Evolutionary conservation across 305 asterid species (phyloP).

Genomic region (Lippia alba): DNA sequence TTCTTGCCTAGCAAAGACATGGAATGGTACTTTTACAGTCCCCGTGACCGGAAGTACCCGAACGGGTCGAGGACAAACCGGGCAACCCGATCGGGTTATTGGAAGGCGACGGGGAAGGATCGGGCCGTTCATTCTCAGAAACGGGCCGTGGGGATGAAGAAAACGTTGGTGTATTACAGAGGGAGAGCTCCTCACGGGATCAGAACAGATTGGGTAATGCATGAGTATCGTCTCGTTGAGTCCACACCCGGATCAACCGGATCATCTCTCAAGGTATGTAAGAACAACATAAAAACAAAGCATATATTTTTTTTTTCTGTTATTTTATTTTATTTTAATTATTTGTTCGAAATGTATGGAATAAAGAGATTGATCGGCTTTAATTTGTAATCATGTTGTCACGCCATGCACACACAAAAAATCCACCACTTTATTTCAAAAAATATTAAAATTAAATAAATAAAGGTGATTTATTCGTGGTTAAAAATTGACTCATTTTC

Average conservation of each 20-base stretch:
- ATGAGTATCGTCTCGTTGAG: slow-evolving; percentile 65
- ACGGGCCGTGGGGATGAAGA: slow-evolving; percentile 73
- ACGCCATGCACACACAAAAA: neutral
- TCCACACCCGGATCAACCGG: slow-evolving; percentile 31
- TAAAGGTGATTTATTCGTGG: neutral
- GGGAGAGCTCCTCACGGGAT: slow-evolving; percentile 84
- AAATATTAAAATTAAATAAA: too few species aligned
- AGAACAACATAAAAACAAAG: neutral
- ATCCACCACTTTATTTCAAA: neutral
- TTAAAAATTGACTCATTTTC: neutral
- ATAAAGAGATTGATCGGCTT: neutral
- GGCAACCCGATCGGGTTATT: slow-evolving; percentile 69
- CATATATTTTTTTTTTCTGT: too few species aligned
- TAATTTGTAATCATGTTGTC: neutral
- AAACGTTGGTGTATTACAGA: slow-evolving; percentile 72
- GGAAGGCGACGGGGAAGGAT: slow-evolving; percentile 86
- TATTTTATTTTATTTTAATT: too few species aligned
- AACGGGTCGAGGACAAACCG: slow-evolving; percentile 71
- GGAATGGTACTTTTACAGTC: slow-evolving; percentile 80
- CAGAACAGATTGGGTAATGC: slow-evolving; percentile 80
- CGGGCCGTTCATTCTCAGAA: slow-evolving; percentile 61
- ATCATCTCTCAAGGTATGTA: slow-evolving; percentile 48
- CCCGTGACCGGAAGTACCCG: slow-evolving; percentile 70
- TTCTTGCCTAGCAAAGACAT: slow-evolving; percentile 70
- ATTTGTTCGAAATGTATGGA: neutral